Conservation (phyloP, 164 flowering plant genomes). For the Sextonia rubra region DNA sequence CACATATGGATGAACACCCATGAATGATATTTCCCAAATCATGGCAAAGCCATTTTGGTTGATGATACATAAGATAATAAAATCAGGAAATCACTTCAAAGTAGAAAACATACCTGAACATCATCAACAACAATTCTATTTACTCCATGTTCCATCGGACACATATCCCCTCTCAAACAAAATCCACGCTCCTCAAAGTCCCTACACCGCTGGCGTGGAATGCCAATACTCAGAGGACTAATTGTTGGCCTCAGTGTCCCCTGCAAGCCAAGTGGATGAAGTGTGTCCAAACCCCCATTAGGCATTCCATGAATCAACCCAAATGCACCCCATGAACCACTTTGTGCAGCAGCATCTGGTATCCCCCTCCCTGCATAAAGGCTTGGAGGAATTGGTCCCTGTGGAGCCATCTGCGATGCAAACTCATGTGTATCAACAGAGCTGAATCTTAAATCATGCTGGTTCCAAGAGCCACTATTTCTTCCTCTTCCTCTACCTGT, state of each 20-base stretch:
- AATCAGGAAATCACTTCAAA: background rate
- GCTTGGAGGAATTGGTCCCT: slow-evolving; percentile 44
- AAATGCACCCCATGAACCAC: slow-evolving; percentile 64
- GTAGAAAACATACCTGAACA: slow-evolving; percentile 67
- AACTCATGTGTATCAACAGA: slow-evolving; percentile 40
- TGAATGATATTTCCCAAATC: background rate
- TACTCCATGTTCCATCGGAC: slow-evolving; percentile 98
- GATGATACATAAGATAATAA: background rate
- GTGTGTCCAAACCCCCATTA: slow-evolving; percentile 64
- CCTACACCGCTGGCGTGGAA: slow-evolving; percentile 76
- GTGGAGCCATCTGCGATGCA: slow-evolving; percentile 61
- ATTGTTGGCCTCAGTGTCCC: slow-evolving; percentile 55
- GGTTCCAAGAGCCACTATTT: slow-evolving; percentile 49
- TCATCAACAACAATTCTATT: slow-evolving; percentile 92
- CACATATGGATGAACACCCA: background rate
- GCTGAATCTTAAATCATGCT: slow-evolving; percentile 55
- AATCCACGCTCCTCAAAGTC: slow-evolving; percentile 99
- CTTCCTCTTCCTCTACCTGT: slow-evolving; percentile 72
- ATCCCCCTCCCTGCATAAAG: slow-evolving; percentile 67
- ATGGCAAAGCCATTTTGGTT: background rate
- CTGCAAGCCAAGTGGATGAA: slow-evolving; percentile 65
- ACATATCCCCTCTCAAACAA: slow-evolving; percentile 95
- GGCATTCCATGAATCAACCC: slow-evolving; percentile 70
- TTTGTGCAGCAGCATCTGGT: slow-evolving; percentile 52
- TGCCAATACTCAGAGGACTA: slow-evolving; percentile 44